A percentile compares a stretch with the other conserved stretches of the same genome.
Conservation (phyloP, 2,329 filamentous ascomycete genomes). For the Camillea tinctor region DNA sequence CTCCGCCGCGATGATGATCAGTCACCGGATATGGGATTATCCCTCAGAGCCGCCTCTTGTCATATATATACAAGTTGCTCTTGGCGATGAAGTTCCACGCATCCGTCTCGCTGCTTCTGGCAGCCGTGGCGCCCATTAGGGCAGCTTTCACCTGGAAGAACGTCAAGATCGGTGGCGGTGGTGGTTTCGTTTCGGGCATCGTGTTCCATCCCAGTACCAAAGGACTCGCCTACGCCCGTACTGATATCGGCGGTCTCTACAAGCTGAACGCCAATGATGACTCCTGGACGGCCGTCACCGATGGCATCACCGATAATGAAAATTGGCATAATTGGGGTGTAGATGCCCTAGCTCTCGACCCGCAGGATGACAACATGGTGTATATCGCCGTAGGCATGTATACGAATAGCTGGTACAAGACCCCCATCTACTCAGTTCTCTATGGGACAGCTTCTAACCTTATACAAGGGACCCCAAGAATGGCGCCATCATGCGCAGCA, state of each 20-base stretch:
- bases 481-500: slow-evolving; percentile 53
- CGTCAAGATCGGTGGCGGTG: slow-evolving; percentile 53
- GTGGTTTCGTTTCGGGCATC: slow-evolving; percentile 56
- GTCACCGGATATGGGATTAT: slow-evolving; percentile 3
- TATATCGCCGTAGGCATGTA: slow-evolving; percentile 58
- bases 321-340: slow-evolving; percentile 57
- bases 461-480: slow-evolving; percentile 49
- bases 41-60: slow-evolving; percentile 7
- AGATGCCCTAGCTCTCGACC: slow-evolving; percentile 56
- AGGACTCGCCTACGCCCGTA: slow-evolving; percentile 54
- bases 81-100: slow-evolving; percentile 26
- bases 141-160: slow-evolving; percentile 47
- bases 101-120: slow-evolving; percentile 16
- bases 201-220: slow-evolving; percentile 53
- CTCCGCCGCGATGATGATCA: slow-evolving; percentile 1
- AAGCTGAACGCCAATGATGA: slow-evolving; percentile 53
- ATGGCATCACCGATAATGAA: slow-evolving; percentile 41
- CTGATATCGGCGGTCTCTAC: slow-evolving; percentile 58
- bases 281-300: slow-evolving; percentile 54
- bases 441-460: slow-evolving; percentile 1
- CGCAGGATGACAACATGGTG: slow-evolving; percentile 49
- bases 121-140: slow-evolving; percentile 20
- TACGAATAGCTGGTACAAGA: slow-evolving; percentile 52
- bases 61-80: slow-evolving; percentile 3
- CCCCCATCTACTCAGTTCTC: neutral